Conservation (phyloP, 345 rosid species). For the Punica granatum region DNA sequence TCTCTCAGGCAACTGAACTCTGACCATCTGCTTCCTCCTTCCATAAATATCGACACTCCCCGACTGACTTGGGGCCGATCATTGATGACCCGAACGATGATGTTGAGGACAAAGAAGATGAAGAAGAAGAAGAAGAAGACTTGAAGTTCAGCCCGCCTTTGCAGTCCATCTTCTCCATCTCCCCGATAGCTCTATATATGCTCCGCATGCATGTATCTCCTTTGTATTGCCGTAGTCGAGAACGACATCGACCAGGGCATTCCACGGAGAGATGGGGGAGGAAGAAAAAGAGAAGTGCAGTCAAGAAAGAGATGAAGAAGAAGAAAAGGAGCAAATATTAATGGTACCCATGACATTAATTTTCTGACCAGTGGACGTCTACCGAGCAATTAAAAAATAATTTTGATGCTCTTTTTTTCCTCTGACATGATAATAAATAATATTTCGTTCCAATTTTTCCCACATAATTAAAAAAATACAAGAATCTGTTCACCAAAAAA, state of each 20-base stretch:
- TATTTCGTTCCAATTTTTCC: too few relatives aligned
- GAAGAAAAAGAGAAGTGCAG: not conserved
- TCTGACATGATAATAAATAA: too few relatives aligned
- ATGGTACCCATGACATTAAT: not conserved
- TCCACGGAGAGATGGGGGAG: not conserved
- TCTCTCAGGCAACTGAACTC: constrained; percentile 38
- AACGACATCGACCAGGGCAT: too few relatives aligned
- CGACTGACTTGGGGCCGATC: constrained; percentile 26
- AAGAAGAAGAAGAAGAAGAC: not conserved
- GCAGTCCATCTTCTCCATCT: too few relatives aligned
- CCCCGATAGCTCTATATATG: too few relatives aligned
- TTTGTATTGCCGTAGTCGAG: too few relatives aligned
- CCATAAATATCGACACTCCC: constrained; percentile 34
- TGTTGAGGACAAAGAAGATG: not conserved
- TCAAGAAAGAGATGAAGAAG: not conserved
- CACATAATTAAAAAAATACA: too few relatives aligned
- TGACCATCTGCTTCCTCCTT: constrained; percentile 33
- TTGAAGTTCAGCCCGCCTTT: not conserved
- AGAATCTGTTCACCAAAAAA: too few relatives aligned
- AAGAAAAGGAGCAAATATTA: too few relatives aligned
- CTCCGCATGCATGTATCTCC: too few relatives aligned
- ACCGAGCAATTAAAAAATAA: too few relatives aligned
- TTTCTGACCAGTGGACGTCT: not conserved
- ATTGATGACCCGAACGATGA: constrained; percentile 12
- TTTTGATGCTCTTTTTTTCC: too few relatives aligned